These are phyloP conservation scores for Malus hybrid DNA, from an alignment of 331 rosid species.

Conservation along the genomic window DNA sequence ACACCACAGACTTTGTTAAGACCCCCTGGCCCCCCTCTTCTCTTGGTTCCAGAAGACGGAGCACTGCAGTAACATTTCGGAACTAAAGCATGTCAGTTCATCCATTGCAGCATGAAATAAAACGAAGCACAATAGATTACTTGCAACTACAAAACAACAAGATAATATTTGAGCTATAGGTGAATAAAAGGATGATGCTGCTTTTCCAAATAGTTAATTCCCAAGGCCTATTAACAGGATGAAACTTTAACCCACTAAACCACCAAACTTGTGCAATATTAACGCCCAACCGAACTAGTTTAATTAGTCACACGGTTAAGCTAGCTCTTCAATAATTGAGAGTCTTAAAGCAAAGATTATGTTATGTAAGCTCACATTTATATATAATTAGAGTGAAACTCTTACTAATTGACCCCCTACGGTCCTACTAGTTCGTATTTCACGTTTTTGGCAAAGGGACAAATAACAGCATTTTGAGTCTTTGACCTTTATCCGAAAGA, in stretches of 20 bases:
- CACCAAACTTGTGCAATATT: background rate
- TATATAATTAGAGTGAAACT: background rate
- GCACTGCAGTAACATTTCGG: conserved; percentile 24
- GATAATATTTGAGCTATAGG: background rate
- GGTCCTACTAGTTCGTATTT: background rate
- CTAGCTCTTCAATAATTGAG: background rate
- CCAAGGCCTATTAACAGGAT: no score
- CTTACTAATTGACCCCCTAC: background rate
- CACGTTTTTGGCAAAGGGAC: background rate
- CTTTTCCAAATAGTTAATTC: background rate
- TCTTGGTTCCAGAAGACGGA: conserved; percentile 39
- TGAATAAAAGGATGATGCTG: background rate
- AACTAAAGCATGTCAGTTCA: conserved; percentile 5
- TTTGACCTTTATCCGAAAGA: background rate
- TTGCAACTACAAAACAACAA: background rate
- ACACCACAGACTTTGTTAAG: conserved; percentile 75
- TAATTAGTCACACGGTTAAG: background rate
- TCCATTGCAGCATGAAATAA: background rate
- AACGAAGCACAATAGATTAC: background rate
- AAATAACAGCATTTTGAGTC: background rate
- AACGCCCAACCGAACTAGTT: background rate
- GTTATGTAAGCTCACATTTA: background rate
- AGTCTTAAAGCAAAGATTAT: background rate
- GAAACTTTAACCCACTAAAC: background rate
- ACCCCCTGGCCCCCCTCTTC: conserved; percentile 76